Evolutionary conservation across 1,284 basidiomycete genomes (phyloP), one percentile per base, ranked within the genome.

Genomic region (Pseudozyma flocculosa): DNA sequence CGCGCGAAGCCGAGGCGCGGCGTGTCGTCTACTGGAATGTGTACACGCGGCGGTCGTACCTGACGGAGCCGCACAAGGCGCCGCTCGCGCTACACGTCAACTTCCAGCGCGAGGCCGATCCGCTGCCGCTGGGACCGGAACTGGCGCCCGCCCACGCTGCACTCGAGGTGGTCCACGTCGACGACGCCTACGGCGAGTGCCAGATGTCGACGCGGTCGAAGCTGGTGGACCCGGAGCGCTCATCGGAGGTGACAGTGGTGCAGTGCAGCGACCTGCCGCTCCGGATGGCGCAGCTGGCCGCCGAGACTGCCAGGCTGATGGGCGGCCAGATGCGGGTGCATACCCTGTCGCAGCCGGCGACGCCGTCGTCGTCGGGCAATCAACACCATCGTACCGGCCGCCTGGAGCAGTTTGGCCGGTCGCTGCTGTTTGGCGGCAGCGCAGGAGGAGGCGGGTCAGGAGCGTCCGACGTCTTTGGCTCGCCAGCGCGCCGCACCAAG

Each of bases 1-100:
- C 38, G 10, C 41, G 22, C n/a, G 50, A 58, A 14, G 43, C 45
- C 10, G 53, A 59, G 32, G 57, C 56, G 7, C 49, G 71, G 39
- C 59, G 67, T 37, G 42, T 73, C 39, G 47, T 73, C 39, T 73
- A 68, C 44, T 75, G 65, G 52, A 70, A 73, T 26, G 41, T 75
- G 19, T 69, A 75, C 40, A 38, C 45, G 15, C 38, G 42, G 29
- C 48, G 61, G 4, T 45, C 34, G 18, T 75, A 62, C 36, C 47
- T 55, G 15, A 24, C 48, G 17, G 63, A 73, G 52, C 45, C 45
- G 13, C 22, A 42, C 39, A 67, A 57, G 24, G 43, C 56, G 2
- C 30, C 56, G 13, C 47, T 70, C 18, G 70, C 65, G 4, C 19
- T 72, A 2, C 62, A 66, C 40, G 50, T 66, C 23, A 54, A 64